phyloP scores from a whole-genome alignment of 78 protist genomes.

The Dictyostelium purpureum region DNA sequence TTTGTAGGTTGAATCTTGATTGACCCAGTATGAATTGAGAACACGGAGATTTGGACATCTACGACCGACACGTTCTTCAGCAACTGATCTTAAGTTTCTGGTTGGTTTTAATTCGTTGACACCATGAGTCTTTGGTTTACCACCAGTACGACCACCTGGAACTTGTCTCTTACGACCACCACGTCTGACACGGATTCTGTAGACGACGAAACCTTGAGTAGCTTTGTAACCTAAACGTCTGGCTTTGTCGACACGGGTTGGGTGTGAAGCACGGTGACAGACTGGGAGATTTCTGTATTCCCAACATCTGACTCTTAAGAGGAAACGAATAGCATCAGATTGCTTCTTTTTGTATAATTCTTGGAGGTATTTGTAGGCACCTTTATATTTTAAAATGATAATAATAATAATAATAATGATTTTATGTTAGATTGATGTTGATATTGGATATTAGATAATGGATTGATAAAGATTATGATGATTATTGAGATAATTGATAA shows the following conservation, averaged over 20 bases:
- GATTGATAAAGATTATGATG: not conserved
- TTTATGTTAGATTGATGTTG: not conserved
- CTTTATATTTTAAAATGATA: too few relatives aligned
- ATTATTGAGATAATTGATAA: too few relatives aligned
- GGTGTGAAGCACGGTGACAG: slow-evolving; percentile 96
- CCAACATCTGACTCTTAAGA: slow-evolving; percentile 98
- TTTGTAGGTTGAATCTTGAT: slow-evolving; percentile 97
- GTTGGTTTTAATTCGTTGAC: slow-evolving; percentile 94
- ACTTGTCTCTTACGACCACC: slow-evolving; percentile 98
- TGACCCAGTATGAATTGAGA: slow-evolving; percentile 99
- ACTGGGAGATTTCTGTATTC: slow-evolving; percentile 98
- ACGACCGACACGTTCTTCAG: slow-evolving; percentile 99
- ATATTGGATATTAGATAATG: too few relatives aligned
- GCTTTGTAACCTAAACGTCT: slow-evolving; percentile 99
- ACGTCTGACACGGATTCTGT: slow-evolving; percentile 97
- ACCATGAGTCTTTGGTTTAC: slow-evolving; percentile 98
- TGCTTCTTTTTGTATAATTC: slow-evolving; percentile 99
- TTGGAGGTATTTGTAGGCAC: slow-evolving; percentile 98
- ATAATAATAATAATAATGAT: too few relatives aligned
- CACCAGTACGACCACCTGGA: slow-evolving; percentile 98
- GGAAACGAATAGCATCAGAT: slow-evolving; percentile 98
- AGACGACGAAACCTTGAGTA: slow-evolving; percentile 96
- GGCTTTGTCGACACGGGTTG: slow-evolving; percentile 99
- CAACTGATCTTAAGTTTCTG: slow-evolving; percentile 91
- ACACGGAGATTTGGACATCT: slow-evolving; percentile 97